Conservation (phyloP, 176 grass and related monocot species). For the Thinopyrum elongatum region DNA sequence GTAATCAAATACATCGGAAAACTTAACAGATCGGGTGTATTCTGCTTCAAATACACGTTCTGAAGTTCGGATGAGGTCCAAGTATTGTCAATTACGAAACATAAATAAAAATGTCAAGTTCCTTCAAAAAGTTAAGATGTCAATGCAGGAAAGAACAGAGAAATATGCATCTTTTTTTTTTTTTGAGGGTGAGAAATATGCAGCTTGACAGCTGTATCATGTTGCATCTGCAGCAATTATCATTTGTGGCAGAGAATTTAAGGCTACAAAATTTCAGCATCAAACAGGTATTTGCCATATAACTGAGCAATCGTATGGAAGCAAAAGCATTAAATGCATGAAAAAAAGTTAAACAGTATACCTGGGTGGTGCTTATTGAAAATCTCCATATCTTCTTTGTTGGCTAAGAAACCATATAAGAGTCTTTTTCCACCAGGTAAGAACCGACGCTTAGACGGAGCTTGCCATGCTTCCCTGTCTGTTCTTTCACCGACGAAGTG, state of each 20-base stretch:
- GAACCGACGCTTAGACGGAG: constrained; percentile 25
- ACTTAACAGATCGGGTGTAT: neutral
- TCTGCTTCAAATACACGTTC: neutral
- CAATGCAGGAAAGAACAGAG: neutral
- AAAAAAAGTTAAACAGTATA: constrained; percentile 29
- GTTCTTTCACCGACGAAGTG: constrained; percentile 72
- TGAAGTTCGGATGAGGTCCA: neutral
- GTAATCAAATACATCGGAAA: neutral
- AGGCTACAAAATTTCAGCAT: neutral
- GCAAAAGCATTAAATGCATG: neutral
- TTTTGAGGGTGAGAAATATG: neutral
- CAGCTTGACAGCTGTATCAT: neutral
- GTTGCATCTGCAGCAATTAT: neutral
- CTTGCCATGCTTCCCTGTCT: constrained; percentile 63
- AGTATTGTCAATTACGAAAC: neutral
- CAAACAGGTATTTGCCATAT: constrained; percentile 18
- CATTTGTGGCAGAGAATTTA: neutral
- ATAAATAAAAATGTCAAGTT: neutral
- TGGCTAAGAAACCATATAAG: constrained; percentile 78
- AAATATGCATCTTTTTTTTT: neutral
- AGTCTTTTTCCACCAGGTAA: constrained; percentile 75
- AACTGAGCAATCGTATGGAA: constrained; percentile 14
- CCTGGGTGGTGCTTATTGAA: constrained; percentile 78
- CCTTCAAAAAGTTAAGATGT: neutral
- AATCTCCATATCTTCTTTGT: constrained; percentile 70